Conservation (phyloP, 2,329 filamentous ascomycete genomes). For the Curvularia hawaiiensis region DNA sequence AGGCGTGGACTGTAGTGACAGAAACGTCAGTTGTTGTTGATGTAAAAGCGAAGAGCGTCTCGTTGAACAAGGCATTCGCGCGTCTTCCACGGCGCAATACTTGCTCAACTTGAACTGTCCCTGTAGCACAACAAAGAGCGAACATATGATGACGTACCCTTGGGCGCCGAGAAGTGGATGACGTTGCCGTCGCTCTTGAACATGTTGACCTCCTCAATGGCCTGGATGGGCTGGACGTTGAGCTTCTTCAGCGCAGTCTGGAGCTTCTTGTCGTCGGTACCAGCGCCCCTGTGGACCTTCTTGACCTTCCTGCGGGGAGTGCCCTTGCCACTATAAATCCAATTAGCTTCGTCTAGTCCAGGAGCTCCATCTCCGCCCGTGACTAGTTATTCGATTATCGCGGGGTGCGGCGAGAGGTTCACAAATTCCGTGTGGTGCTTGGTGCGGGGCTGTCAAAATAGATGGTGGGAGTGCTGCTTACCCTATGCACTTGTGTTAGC, state of each 20-base stretch:
- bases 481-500: slow-evolving; percentile 36
- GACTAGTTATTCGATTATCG: slow-evolving; percentile 1
- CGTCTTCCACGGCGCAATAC: background rate
- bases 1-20: slow-evolving; percentile 77
- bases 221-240: slow-evolving; percentile 99
- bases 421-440: slow-evolving; percentile 10
- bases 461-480: slow-evolving; percentile 34
- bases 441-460: slow-evolving; percentile 29
- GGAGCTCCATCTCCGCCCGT: background rate
- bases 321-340: slow-evolving; percentile 79
- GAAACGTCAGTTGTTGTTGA: slow-evolving; percentile 16
- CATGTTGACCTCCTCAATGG: slow-evolving; percentile 99
- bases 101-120: background rate
- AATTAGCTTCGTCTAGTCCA: slow-evolving; percentile 31
- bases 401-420: slow-evolving; percentile 7
- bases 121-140: background rate
- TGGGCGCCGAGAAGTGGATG: slow-evolving; percentile 97
- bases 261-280: slow-evolving; percentile 99
- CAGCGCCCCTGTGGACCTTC: slow-evolving; percentile 91
- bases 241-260: slow-evolving; percentile 98
- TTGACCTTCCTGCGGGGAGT: slow-evolving; percentile 98
- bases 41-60: background rate
- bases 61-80: background rate
- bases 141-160: slow-evolving; percentile 67
- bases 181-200: slow-evolving; percentile 99